Evolutionary conservation across 2,329 filamentous ascomycete species (phyloP), one percentile per base, ranked within the genome.

Genomic region (Simplicillium aogashimaense): DNA sequence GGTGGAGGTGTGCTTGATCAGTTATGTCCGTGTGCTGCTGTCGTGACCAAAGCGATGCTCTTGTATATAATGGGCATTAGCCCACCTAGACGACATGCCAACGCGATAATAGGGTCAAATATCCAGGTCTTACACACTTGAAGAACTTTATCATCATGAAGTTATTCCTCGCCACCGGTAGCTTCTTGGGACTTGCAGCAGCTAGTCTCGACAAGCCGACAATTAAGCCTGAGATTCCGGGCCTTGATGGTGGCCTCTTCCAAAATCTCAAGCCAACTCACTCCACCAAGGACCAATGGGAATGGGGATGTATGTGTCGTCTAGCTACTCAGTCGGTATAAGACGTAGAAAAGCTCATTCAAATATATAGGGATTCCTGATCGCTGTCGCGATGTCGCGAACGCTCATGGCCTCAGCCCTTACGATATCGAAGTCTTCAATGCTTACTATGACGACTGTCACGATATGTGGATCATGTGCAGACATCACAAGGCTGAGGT

Each of bases 221-320:
- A n/a, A 71, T 76, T 53, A 64, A 59, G 45, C 53, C 70, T 8
- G 65, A 53, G 42, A 2, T 63, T 34, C 53, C 58, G 4, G 28
- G 33, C 2, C 44, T 63, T 30, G 41, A 35, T 40, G 45, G 58
- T 41, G 30, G 30, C 4, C 10, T 15, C n/a, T 32, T 32, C 30
- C 6, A 32, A 15, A 32, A 32, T 12, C 15, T 32, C 13, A 32
- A 32, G 11, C 30, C 30, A 12, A 32, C 30, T 32, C 30, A 32
- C 12, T 32, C 30, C 7, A 32, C 30, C 15, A 13, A 32, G 13
- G 30, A 32, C 30, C 30, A 32, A 32, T 32, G 30, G 30, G 30
- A 32, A 32, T 32, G 30, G 30, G 30, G 30, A 13, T 32, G 30
- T 25, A 25, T 6, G 20, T 25, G 20, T 9, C 20, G 9, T 25